Percentiles rank a stretch among this genome's conserved stretches.
These are phyloP conservation scores for Gracilaria gracilis DNA, from an alignment of 23 red algal species.

Conservation along the genomic window DNA sequence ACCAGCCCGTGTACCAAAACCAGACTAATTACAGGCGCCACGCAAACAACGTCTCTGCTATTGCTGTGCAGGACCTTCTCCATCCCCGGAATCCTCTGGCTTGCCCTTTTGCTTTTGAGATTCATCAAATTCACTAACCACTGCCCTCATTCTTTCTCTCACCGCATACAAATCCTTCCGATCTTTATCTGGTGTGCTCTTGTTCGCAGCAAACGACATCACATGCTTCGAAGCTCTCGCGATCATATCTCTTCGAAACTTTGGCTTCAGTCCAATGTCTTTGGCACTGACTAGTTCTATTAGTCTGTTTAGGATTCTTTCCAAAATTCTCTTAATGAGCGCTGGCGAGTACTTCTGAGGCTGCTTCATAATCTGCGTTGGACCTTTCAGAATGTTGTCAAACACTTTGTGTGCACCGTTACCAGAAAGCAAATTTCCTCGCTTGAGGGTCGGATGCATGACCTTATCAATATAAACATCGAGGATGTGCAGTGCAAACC, in stretches of 20 bases:
- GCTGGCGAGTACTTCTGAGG: conserved; percentile 19
- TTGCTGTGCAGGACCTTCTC: not conserved
- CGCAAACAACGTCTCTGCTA: not conserved
- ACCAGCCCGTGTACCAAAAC: too few species aligned
- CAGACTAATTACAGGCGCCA: too few species aligned
- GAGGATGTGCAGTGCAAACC: conserved; percentile 71
- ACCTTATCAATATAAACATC: conserved; percentile 66
- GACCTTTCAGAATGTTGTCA: conserved; percentile 29
- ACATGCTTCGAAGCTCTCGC: conserved; percentile 47
- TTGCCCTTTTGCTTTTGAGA: not conserved
- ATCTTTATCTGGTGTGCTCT: conserved; percentile 38
- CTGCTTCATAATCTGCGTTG: conserved; percentile 24
- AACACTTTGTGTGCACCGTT: conserved; percentile 56
- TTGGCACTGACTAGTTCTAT: conserved; percentile 15
- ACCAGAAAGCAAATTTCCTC: conserved; percentile 2
- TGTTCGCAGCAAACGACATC: conserved; percentile 62
- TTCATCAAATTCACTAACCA: conserved; percentile 18
- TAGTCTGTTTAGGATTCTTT: conserved; percentile 39
- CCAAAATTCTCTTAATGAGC: conserved; percentile 26
- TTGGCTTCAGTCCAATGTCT: conserved; percentile 27
- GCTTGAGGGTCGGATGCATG: conserved; percentile 23
- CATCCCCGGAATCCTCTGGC: not conserved
- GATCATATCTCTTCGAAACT: conserved; percentile 53
- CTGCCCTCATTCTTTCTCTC: conserved; percentile 36
- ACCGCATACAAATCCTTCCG: conserved; percentile 58